Conservation (phyloP, 2,329 filamentous ascomycete species). For the Aspergillus quadricinctus region DNA sequence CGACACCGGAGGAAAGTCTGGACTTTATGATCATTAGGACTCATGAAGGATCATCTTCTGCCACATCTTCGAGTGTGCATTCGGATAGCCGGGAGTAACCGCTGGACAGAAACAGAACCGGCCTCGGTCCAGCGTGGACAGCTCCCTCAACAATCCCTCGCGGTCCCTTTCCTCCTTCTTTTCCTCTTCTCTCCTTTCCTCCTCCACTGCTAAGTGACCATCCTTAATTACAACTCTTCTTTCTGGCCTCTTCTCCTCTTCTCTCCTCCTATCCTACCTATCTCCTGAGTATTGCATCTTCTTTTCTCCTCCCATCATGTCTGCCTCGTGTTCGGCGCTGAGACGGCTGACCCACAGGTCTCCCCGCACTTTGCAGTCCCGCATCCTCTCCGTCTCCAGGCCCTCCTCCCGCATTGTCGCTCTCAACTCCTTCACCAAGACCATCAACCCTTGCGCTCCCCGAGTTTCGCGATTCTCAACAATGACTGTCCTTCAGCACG, state of each 20-base stretch:
- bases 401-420: conserved; percentile 15
- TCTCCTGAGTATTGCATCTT: conserved; percentile 15
- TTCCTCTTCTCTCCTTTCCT: background rate
- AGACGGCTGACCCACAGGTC: conserved; percentile 40
- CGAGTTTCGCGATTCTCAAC: conserved; percentile 39
- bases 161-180: background rate
- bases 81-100: conserved; percentile 5
- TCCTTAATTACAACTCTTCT: conserved; percentile 17
- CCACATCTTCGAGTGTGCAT: background rate
- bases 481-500: conserved; percentile 38
- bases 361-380: conserved; percentile 44
- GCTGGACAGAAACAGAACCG: background rate
- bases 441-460: conserved; percentile 16
- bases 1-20: background rate
- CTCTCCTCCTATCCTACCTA: conserved; percentile 8
- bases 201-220: conserved; percentile 15
- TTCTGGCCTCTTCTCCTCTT: conserved; percentile 5
- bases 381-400: conserved; percentile 40
- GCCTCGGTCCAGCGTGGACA: conserved; percentile 3
- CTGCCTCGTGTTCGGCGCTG: conserved; percentile 37
- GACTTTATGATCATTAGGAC: background rate
- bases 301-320: conserved; percentile 28
- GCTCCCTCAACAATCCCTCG: conserved; percentile 2
- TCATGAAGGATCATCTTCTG: background rate
- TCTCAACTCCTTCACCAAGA: conserved; percentile 11